Conservation (phyloP, 495 filamentous ascomycete genomes). For the Aspergillus diversus region DNA sequence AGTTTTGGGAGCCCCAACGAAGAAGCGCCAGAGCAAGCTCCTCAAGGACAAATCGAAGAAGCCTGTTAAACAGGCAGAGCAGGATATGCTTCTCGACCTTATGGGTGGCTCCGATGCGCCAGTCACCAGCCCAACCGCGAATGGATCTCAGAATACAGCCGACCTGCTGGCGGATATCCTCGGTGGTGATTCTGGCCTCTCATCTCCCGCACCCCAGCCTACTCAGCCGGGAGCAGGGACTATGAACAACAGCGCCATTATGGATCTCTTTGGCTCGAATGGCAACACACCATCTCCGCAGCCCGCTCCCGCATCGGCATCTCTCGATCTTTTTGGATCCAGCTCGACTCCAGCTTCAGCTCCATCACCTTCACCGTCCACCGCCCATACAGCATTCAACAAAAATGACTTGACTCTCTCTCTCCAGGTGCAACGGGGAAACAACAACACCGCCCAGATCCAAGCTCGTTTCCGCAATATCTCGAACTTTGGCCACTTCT, state of each 20-base stretch:
- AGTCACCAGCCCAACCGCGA: slow-evolving; percentile 51
- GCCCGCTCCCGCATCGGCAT: slow-evolving; percentile 42
- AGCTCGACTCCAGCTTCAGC: slow-evolving; percentile 41
- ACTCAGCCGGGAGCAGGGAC: slow-evolving; percentile 47
- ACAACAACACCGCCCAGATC: slow-evolving; percentile 70
- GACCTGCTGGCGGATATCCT: slow-evolving; percentile 89
- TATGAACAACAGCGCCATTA: slow-evolving; percentile 72
- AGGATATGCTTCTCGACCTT: slow-evolving; percentile 89
- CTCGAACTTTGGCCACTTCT: slow-evolving; percentile 64
- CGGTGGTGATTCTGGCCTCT: slow-evolving; percentile 50
- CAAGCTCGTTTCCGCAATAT: slow-evolving; percentile 81
- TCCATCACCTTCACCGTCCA: slow-evolving; percentile 45
- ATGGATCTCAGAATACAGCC: slow-evolving; percentile 75
- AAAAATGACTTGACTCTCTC: slow-evolving; percentile 83
- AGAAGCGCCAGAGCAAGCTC: slow-evolving; percentile 75
- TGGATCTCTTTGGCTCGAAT: slow-evolving; percentile 72
- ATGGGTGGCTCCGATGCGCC: slow-evolving; percentile 81
- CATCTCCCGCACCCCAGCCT: slow-evolving; percentile 59
- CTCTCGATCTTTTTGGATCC: slow-evolving; percentile 56
- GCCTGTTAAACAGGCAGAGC: slow-evolving; percentile 75
- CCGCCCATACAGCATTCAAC: slow-evolving; percentile 72
- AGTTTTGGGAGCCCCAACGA: slow-evolving; percentile 80
- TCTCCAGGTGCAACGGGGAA: slow-evolving; percentile 78
- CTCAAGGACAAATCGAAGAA: slow-evolving; percentile 76
- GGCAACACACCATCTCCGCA: slow-evolving; percentile 44